A percentile compares a stretch with the other conserved stretches of the same genome.
Conservation (phyloP, 2,329 filamentous ascomycete species). For the Trichoderma pleuroti region DNA sequence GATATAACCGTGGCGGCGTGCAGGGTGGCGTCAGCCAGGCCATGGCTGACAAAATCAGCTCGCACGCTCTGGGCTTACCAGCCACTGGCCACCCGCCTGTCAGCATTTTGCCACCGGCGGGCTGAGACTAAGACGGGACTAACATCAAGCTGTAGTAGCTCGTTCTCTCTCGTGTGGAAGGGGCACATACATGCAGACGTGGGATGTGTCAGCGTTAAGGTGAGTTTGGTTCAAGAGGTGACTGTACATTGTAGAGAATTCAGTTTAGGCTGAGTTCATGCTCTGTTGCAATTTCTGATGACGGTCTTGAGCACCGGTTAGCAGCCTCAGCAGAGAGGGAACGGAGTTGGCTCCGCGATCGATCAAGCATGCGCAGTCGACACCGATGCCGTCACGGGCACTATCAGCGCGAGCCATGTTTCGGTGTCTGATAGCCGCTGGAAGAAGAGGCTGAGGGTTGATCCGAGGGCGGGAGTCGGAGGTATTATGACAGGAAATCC, state of each 20-base stretch:
- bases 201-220: not conserved
- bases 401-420: not conserved
- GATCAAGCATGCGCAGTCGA: not conserved
- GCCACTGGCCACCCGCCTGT: constrained; percentile 9
- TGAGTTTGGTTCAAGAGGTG: not conserved
- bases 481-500: not conserved
- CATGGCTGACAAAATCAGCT: constrained; percentile 14
- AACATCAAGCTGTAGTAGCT: not conserved
- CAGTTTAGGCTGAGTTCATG: not conserved
- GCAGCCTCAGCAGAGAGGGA: not conserved
- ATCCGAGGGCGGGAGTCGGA: not conserved
- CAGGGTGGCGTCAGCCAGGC: not conserved
- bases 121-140: not conserved
- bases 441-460: not conserved
- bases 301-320: not conserved
- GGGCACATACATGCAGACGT: not conserved
- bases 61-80: constrained; percentile 10
- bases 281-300: not conserved
- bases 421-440: not conserved
- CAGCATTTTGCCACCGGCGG: constrained; percentile 13
- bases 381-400: not conserved
- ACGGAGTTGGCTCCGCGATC: not conserved
- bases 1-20: not conserved
- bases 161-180: not conserved
- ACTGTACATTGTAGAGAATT: not conserved